Evolutionary conservation across 1,284 basidiomycete species (phyloP), one percentile per base, ranked within the genome.

Genomic region (Butyriboletus appendiculatus): DNA sequence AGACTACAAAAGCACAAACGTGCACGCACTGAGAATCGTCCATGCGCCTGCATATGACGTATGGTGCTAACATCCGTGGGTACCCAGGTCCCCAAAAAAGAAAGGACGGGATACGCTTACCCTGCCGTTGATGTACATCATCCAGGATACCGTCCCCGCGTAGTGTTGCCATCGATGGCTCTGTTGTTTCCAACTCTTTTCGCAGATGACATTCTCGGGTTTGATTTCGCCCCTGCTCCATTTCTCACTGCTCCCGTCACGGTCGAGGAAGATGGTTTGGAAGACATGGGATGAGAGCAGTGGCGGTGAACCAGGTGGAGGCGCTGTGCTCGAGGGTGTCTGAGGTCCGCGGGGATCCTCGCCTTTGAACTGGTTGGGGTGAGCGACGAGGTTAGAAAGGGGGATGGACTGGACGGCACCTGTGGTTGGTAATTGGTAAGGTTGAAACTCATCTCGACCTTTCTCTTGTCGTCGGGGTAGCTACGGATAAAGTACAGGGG

Each of bases 101-200:
- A 24, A 33, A 12, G 9, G 37, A 14, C 14, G 28, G 12, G 30
- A 30, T 32, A 16, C 3, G 5, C 24, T 9, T 6, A 48, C 45
- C 37, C 48, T 42, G 50, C 42, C 40, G 3, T 52, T 41, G 38
- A 54, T 57, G 26, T 11, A 26, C 20, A 15, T 35, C 49, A 45
- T 52, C 48, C 48, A 48, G 22, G 40, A 33, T 20, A 57, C 32
- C 7, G 35, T 49, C 11, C 38, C 24, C 1, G 32, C 24, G 16
- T 39, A 58, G 43, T 45, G 33, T 32, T 43, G 35, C 43, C 39
- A 55, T 14, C 22, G n/a, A 28, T 58, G 46, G 20, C 44, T 46
- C 24, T 55, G 47, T 28, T 58, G 48, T 39, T 46, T 59, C 57
- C 44, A 44, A 42, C 39, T 45, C 14, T 48, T 54, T 32, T 48